Evolutionary conservation across 140 eudicot genomes (phyloP).

Genomic region (Anethum foeniculum): DNA sequence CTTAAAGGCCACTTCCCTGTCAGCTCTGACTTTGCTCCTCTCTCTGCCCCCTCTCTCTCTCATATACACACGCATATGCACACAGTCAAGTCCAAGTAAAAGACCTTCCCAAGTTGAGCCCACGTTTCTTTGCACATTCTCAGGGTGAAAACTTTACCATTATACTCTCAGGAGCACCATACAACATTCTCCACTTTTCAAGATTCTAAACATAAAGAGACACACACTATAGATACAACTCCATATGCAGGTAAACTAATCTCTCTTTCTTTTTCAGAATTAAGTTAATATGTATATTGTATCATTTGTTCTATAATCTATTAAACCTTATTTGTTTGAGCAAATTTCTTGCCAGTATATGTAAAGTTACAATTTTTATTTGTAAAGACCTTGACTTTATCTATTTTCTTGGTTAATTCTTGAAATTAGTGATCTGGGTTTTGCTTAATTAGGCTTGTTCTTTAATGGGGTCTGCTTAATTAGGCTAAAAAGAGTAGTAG

Average conservation of each 20-base stretch:
- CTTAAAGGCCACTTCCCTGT: background rate
- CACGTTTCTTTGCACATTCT: conserved; percentile 36
- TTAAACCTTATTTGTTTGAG: conserved; percentile 10
- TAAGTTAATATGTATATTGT: conserved; percentile 5
- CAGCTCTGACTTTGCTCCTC: background rate
- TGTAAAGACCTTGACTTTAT: conserved; percentile 8
- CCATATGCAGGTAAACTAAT: conserved; percentile 16
- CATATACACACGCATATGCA: background rate
- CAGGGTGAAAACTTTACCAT: conserved; percentile 12
- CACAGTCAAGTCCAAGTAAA: conserved; percentile 3
- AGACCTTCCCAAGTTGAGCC: conserved; percentile 23
- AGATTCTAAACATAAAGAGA: conserved; percentile 15
- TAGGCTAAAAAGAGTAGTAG: background rate
- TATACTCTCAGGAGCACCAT: background rate
- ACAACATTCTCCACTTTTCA: conserved; percentile 9
- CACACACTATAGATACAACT: background rate
- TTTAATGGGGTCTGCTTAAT: background rate
- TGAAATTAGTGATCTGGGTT: conserved; percentile 30
- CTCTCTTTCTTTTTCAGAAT: conserved; percentile 4
- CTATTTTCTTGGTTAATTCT: conserved; percentile 3
- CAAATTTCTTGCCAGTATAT: conserved; percentile 14
- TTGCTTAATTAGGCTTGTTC: conserved; percentile 20
- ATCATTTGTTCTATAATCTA: conserved; percentile 16
- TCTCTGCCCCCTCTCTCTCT: background rate
- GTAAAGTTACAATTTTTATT: conserved; percentile 14